Base-by-base conservation (phyloP, 2,329 filamentous ascomycete species). In the Neocatenulostroma microsporum region DNA sequence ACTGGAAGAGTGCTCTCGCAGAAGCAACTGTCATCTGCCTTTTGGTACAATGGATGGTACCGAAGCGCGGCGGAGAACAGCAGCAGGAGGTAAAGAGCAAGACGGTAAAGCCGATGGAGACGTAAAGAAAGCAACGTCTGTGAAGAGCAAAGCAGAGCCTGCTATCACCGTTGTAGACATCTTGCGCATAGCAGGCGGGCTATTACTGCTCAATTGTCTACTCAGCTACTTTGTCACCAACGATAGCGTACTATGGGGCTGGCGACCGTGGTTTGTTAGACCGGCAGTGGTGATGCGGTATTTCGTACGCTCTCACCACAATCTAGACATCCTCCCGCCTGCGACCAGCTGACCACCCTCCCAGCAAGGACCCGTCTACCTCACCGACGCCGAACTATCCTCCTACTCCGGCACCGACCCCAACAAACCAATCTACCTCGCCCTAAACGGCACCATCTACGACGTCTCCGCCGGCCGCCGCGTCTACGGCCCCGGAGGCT, bases 371-470 rank as follows among this genome's bases (percentile, higher is more conserved):
- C 83, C 85, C 11, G 45, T 84, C 34, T 67, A 73, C 56, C 72
- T 96, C 25, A 94, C 86, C 1, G 81, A 83, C 39, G 68, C 70
- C 14, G 72, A 95, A 60, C 79, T 98, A 32, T 61, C 73, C 30
- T 60, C 67, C 34, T 93, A 83, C 70, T 80, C 94, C 64, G 93
- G 91, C 64, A 73, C 67, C 40, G 79, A 94, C 62, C 68, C 78
- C 8, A 60, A 64, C 6, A 78, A 82, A 41, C 91, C 91, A 5
- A 77, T 96, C 59, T 94, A 94, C 67, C 74, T 98, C 38, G 86
- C 87, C 45, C 78, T 98, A 54, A 89, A 91, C 67, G 81, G 83
- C 55, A 84, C 78, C 40, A 84, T 93, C 63, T 91, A 82, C 71
- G 85, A 93, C 62, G 85, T 93, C 26, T 75, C 76, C n/a, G 64